These are phyloP conservation scores for Elaeis oleifera DNA, from an alignment of 202 grass and related monocot genomes.

Conservation along the genomic window DNA sequence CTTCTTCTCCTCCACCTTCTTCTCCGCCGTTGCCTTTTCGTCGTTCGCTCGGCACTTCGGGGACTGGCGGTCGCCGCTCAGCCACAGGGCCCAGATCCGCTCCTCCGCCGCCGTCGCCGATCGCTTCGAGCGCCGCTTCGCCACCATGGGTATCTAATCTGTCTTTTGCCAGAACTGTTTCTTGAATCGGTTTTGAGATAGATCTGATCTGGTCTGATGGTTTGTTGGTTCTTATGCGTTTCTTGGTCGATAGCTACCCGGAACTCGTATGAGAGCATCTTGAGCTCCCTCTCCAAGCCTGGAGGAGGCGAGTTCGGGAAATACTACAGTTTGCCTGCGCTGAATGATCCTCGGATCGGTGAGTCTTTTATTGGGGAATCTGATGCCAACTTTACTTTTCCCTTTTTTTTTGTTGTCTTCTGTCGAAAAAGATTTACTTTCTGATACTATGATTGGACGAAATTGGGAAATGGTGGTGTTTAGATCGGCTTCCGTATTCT, in stretches of 20 bases:
- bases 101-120: slow-evolving; percentile 32
- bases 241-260: slow-evolving; percentile 34
- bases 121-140: slow-evolving; percentile 69
- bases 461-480: background rate
- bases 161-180: background rate
- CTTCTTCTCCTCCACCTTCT: background rate
- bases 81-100: slow-evolving; percentile 34
- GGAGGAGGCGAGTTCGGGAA: slow-evolving; percentile 20
- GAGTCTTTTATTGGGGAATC: background rate
- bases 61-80: slow-evolving; percentile 23
- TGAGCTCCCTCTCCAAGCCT: slow-evolving; percentile 26
- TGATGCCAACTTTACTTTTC: no score
- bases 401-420: no score
- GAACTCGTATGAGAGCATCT: slow-evolving; percentile 44
- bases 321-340: slow-evolving; percentile 40
- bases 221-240: background rate
- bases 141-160: slow-evolving; percentile 49
- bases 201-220: slow-evolving; percentile 10
- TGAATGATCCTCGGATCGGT: slow-evolving; percentile 36
- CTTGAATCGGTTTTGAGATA: background rate
- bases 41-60: slow-evolving; percentile 47
- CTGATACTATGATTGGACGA: background rate
- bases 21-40: slow-evolving; percentile 25
- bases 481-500: slow-evolving; percentile 32
- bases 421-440: no score